Conservation (phyloP, 805 yeast species). For the Metschnikowia kofuensis region DNA sequence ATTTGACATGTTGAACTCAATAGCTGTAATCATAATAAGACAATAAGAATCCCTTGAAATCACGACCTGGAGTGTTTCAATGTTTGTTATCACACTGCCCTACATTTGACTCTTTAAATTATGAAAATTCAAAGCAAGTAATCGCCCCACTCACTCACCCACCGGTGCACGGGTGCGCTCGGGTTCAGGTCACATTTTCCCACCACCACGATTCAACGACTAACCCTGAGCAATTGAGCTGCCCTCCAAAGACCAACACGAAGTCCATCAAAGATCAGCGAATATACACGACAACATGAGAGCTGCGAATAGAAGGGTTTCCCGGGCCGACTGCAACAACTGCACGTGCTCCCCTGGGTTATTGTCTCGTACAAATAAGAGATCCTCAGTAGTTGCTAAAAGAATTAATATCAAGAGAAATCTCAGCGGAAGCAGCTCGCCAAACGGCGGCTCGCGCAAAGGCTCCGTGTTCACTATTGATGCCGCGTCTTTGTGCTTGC, state of each 20-base stretch:
- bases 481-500: slow-evolving; percentile 39
- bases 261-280: not conserved
- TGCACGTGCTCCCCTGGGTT: slow-evolving; percentile 87
- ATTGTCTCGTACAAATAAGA: slow-evolving; percentile 60
- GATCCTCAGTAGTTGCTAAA: slow-evolving; percentile 53
- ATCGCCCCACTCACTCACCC: not conserved
- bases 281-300: slow-evolving; percentile 8
- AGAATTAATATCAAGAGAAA: slow-evolving; percentile 24
- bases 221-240: too few relatives aligned
- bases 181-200: slow-evolving; percentile 5
- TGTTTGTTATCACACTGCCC: too few relatives aligned
- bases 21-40: too few relatives aligned
- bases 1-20: too few relatives aligned
- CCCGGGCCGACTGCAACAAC: slow-evolving; percentile 55
- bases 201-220: too few relatives aligned
- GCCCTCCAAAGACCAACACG: too few relatives aligned
- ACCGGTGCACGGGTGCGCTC: slow-evolving; percentile 5
- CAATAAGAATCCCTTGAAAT: too few relatives aligned
- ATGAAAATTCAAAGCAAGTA: too few relatives aligned
- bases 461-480: slow-evolving; percentile 46
- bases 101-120: too few relatives aligned
- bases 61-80: too few relatives aligned
- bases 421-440: slow-evolving; percentile 15
- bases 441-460: slow-evolving; percentile 32
- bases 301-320: slow-evolving; percentile 24